Base-by-base conservation (phyloP, 192 early-diverging fungal species). In the Coemansia sp. region DNA sequence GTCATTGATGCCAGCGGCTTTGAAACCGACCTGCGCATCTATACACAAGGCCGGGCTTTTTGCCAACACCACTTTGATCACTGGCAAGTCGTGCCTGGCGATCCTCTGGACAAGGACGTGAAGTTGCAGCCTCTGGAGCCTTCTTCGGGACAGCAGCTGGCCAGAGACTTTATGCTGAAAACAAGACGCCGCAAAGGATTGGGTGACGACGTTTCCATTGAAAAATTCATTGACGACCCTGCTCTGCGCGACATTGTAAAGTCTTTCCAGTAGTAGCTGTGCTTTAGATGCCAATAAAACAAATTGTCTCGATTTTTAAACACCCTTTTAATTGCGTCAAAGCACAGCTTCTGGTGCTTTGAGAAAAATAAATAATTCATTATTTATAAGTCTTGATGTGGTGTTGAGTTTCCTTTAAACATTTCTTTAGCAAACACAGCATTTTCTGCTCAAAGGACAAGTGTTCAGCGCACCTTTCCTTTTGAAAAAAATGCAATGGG, bases 101-200 rank as follows among this genome's bases (percentile, higher is more conserved):
- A 99, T 70, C 97, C 97, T 32, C 80, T 99, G 42, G 96, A 98
- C 75, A 91, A 92, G 64, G 82, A 77, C 5, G 92, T 93, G 67
- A 90, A 93, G 31, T 75, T 99, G 66, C 65, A 89, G 48, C 95
- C 97, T 22, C 74, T 99, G 52, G 97, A 99, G 69, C 90, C 83
- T 0, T 69, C 72, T 17, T 61, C 72, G 3, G 75, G 72, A 5
- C 80, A 91, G 71, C 92, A 94, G 66, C 76, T 99, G 51, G 97
- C 97, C 7, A 78, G 97, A 60, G 97, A 99, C 71, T 99, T 98
- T 84, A 95, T 99, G 94, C 87, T 98, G 71, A 99, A 99, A 84
- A 99, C 97, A 12, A 75, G 97, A 64, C 89, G 97, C 72, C 80
- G 97, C 60, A 98, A 98, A 84, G 92, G 92, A 45, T 72, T 93